Evolutionary conservation across 176 grass and related monocot genomes (phyloP), one percentile per base, ranked within the genome.

Genomic region (Elymus sibiricus): DNA sequence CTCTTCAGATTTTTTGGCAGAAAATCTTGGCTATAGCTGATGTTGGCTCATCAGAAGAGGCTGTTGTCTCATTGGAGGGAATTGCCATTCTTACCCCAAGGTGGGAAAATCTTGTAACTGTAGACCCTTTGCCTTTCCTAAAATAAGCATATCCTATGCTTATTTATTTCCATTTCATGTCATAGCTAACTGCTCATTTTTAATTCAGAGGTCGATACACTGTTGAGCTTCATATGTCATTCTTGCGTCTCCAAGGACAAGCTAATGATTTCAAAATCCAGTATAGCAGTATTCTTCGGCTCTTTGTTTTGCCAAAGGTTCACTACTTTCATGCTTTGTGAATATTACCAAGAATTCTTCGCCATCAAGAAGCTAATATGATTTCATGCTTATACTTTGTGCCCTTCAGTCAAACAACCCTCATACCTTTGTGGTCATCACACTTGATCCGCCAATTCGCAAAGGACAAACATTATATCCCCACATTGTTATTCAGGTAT

Each of bases 241-340:
- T 98, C 81, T 90, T 98, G 35, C 84, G 91, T 21, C 93, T 95
- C 34, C 96, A 98, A 88, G 96, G 96, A 78, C 91, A 94, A 83
- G 96, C 93, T 65, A 98, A 82, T 92, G 96, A 98, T 92, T 98
- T 98, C 91, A 98, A 98, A 88, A 98, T 98, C 70, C 96, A 92
- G 70, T 98, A 95, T 89, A 88, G 91, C 83, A 98, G 91, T 95
- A 85, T 98, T 86, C 81, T 95, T 70, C 91, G 93, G 17, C 91
- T 98, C 27, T 98, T 95, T 87, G 88, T 95, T 78, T 83, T 98
- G 35, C 93, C 96, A 75, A 98, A 98, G 95, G 95, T 95, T 87
- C 34, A 79, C 78, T 83, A 31, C 34, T 87, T 93, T 79, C 27
- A 15, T 14, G 39, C 37, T 73, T 26, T 67, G 65, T 55, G 62